phyloP scores from a whole-genome alignment of 129 eudicot species.

The Flaveria bidentis region DNA sequence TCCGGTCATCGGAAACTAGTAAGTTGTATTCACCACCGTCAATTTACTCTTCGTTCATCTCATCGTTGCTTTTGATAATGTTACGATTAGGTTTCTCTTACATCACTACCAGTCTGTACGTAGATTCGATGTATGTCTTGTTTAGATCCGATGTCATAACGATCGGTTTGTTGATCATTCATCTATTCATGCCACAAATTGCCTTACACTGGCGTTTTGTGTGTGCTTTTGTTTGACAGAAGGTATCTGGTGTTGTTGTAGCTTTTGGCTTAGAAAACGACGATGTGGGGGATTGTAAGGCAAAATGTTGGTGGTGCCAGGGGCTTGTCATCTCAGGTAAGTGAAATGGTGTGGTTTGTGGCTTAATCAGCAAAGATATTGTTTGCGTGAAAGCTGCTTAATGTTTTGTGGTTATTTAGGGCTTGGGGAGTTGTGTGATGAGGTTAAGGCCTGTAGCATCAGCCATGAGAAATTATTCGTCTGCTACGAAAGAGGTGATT shows the following conservation, averaged over 20 bases:
- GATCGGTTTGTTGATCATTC: background rate
- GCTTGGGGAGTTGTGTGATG: constrained; percentile 27
- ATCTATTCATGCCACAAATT: background rate
- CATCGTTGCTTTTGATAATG: background rate
- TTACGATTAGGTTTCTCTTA: background rate
- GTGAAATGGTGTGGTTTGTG: background rate
- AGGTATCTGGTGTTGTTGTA: constrained; percentile 1
- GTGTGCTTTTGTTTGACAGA: too few species aligned
- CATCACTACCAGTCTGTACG: background rate
- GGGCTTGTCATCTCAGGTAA: constrained; percentile 37
- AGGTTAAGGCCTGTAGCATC: constrained; percentile 43
- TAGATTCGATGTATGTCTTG: background rate
- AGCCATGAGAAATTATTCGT: constrained; percentile 41
- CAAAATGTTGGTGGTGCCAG: constrained; percentile 36
- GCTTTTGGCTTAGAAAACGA: constrained; percentile 19
- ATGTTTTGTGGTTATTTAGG: constrained; percentile 17
- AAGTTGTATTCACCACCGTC: background rate
- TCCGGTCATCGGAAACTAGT: background rate
- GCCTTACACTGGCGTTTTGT: background rate
- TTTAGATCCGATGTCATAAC: constrained; percentile 23
- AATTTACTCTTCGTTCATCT: background rate
- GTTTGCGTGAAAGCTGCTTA: background rate
- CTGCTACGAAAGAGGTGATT: constrained; percentile 52
- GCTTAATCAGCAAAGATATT: background rate
- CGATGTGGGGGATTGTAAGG: constrained; percentile 43